phyloP scores from a whole-genome alignment of 306 rosid species.

The Gynostemma pentaphyllum region DNA sequence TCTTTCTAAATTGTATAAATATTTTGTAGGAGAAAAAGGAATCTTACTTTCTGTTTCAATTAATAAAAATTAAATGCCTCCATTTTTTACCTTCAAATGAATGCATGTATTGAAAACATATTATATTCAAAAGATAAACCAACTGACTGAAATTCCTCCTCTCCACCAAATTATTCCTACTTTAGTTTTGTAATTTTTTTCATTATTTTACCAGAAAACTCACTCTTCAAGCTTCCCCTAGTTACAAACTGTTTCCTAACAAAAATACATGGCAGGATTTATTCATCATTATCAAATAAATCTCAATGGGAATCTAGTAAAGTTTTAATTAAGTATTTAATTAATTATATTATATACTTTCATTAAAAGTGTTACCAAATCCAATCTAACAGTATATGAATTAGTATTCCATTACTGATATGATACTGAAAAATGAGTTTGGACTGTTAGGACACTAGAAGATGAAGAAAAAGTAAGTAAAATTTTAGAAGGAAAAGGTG shows the following conservation, averaged over 20 bases:
- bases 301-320: background rate
- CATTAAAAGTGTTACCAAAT: background rate
- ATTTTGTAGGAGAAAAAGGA: background rate
- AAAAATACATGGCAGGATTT: background rate
- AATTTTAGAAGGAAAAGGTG: background rate
- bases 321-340: background rate
- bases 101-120: background rate
- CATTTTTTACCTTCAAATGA: background rate
- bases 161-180: slow-evolving; percentile 4
- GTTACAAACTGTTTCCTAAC: background rate
- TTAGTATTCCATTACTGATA: no score
- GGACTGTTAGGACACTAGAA: background rate
- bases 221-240: background rate
- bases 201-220: no score
- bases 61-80: background rate
- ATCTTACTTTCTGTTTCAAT: background rate
- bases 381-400: background rate
- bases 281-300: background rate
- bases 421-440: no score
- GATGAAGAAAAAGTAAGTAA: background rate
- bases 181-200: background rate
- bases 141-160: background rate
- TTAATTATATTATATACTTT: no score
- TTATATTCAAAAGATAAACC: background rate
- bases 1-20: background rate